Evolutionary conservation across 2,329 filamentous ascomycete genomes (phyloP), one percentile per base, ranked within the genome.

Genomic region (Fusarium nurragi): DNA sequence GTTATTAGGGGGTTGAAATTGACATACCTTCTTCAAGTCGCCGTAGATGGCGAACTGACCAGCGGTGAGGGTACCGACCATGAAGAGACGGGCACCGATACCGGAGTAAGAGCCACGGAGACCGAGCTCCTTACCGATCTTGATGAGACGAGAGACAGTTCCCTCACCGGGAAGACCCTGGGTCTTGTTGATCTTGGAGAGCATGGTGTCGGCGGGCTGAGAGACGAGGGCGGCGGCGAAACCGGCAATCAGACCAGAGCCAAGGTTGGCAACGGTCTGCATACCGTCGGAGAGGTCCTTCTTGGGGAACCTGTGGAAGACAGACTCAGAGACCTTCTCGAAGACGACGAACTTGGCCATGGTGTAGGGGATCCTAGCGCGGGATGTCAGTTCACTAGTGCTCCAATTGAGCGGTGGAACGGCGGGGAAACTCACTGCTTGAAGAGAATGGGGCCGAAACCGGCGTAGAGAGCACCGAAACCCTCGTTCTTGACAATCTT

Each of bases 171-270:
- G 92, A 62, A 88, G 84, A 81, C 91, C 92, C 85, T 92, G 89
- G 82, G 90, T 92, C 90, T 95, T 95, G 90, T 96, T 96, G 86
- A 96, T 95, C 88, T 94, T 95, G 83, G 87, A 91, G 68, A 96
- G 89, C 92, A 96, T 96, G 77, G 92, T 96, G 80, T 96, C 92
- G 78, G 92, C 92, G 73, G 92, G 92, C 84, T 96, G 92, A 66
- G 92, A 96, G 77, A 96, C 86, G 73, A 94, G 78, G 77, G 92
- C 92, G 73, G 92, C 92, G 74, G 92, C 92, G 83, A 96, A 93
- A 90, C 92, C 79, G 65, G 79, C 79, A 63, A 80, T 76, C 66
- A 81, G 76, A 78, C 79, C 79, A 59, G 79, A 79, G 71, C 78
- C 79, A 86, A 96, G 85, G 88, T 96, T 95, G 84, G 92, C 87